Base-by-base conservation (phyloP, 257 asterid genomes). In the Ligustrum vulgare region DNA sequence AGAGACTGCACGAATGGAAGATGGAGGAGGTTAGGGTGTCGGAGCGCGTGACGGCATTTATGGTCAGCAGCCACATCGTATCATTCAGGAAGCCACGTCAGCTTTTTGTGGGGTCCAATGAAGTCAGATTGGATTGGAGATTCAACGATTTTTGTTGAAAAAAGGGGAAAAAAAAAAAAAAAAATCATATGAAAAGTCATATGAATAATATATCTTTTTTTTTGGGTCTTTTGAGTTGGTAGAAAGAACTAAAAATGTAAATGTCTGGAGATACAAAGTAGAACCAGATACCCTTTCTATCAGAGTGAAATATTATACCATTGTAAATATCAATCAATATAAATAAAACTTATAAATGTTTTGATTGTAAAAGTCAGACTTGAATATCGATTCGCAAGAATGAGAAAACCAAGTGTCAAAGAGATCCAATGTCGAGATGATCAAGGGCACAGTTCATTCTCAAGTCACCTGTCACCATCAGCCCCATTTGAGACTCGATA, bases 111-210 rank as follows among this genome's bases (percentile, higher is more conserved):
- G 94, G 94, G 32, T 68, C 97, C 79, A 84, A 80, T 1, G 97
- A 94, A 79, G 98, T 91, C 15, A 85, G 96, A 68, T 83, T 93
- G 0, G 98, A 94, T 72, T 94, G 97, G 98, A 89, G 97, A 91
- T 91, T 90, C 92, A 86, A 87, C 91, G 77, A 81, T 76, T 80
- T 89, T 25, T 86, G 90, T 84, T 93, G 92, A 92, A n/a, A 58
- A 31, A n/a, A n/a, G n/a, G n/a, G n/a, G n/a, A 68, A 32, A 54
- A 56, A n/a, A 31, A 16, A 9, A 2, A 56, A 34, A 20, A 1
- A 54, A 54, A 54, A 54, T 54, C 63, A 54, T 54, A 54, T 54
- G 63, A 54, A 54, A n/a, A 54, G 63, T 54, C 63, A 54, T 54
- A 54, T 54, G 63, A 54, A 64, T 75, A 31, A 23, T 6, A 31